Percentiles rank a stretch among this genome's conserved stretches.
These are phyloP conservation scores for Colletotrichum costaricense DNA, from an alignment of 2,329 filamentous ascomycete species.

Conservation along the genomic window DNA sequence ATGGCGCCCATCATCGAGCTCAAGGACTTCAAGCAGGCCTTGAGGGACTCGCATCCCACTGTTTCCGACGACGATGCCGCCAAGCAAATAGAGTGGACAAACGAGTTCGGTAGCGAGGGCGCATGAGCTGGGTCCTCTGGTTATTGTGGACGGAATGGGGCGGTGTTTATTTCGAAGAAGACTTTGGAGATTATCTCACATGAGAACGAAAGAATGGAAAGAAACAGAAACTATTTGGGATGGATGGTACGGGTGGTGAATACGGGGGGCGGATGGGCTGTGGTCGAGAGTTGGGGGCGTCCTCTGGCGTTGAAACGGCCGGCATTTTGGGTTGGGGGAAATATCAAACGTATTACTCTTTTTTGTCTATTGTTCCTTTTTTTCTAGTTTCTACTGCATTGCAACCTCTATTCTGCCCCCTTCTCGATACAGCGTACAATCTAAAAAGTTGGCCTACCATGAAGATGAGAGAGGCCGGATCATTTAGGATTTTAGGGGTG, in stretches of 20 bases:
- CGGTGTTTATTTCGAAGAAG: not conserved
- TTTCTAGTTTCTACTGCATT: conserved; percentile 18
- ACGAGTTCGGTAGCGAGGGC: conserved; percentile 95
- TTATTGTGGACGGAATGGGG: not conserved
- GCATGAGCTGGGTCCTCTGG: conserved; percentile 47
- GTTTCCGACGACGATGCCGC: conserved; percentile 88
- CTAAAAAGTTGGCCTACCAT: conserved; percentile 10
- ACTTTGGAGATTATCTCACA: not conserved
- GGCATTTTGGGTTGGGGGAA: conserved; percentile 31
- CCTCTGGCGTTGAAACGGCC: conserved; percentile 31
- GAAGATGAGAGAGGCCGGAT: not conserved
- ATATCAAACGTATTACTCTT: conserved; percentile 3
- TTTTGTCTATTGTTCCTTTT: not conserved
- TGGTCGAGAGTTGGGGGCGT: conserved; percentile 17
- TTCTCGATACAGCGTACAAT: conserved; percentile 8
- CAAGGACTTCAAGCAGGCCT: conserved; percentile 93
- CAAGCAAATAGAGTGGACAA: conserved; percentile 91
- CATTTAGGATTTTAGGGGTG: too few species aligned
- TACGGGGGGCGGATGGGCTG: not conserved
- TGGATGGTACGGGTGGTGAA: not conserved
- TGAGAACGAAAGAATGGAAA: conserved; percentile 1
- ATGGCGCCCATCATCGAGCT: conserved; percentile 87
- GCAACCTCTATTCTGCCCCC: not conserved
- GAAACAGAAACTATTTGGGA: conserved; percentile 3
- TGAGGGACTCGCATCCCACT: conserved; percentile 88